Evolutionary conservation across 1,284 basidiomycete genomes (phyloP).

Genomic region (Coriolopsis trogii): DNA sequence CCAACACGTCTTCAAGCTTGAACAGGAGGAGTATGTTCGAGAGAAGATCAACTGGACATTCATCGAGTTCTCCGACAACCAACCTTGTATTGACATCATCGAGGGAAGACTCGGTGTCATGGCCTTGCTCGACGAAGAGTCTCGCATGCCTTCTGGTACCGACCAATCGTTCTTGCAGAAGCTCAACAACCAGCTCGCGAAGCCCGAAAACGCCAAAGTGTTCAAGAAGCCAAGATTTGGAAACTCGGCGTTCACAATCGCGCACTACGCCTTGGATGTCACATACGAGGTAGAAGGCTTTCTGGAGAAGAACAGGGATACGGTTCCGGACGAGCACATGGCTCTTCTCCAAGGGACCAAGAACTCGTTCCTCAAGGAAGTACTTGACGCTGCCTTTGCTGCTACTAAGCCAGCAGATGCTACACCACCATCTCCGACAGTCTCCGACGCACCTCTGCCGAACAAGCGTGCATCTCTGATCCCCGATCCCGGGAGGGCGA

Average conservation of each 20-base stretch:
- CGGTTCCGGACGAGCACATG: constrained; percentile 98
- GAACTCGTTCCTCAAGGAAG: constrained; percentile 94
- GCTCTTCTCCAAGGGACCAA: constrained; percentile 82
- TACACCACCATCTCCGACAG: constrained; percentile 69
- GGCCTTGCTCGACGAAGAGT: constrained; percentile 96
- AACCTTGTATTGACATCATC: constrained; percentile 98
- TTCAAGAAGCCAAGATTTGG: constrained; percentile 99
- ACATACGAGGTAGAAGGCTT: constrained; percentile 99
- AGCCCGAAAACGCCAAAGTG: constrained; percentile 85
- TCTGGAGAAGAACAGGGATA: constrained; percentile 98
- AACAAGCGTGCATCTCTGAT: constrained; percentile 82
- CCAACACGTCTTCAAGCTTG: constrained; percentile 98
- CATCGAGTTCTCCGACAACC: constrained; percentile 99
- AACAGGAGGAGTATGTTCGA: constrained; percentile 98
- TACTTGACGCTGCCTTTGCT: constrained; percentile 86
- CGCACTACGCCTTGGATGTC: constrained; percentile 98
- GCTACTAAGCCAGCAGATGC: constrained; percentile 70
- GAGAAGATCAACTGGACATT: constrained; percentile 99
- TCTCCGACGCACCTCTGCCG: constrained; percentile 71
- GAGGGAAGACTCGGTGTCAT: constrained; percentile 97
- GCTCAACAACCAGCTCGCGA: constrained; percentile 84
- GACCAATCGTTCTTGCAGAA: constrained; percentile 96
- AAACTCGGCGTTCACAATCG: constrained; percentile 95
- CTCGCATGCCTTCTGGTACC: constrained; percentile 92
- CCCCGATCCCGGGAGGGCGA: constrained; percentile 82